Conservation (phyloP, 2,329 filamentous ascomycete genomes). For the Huntiella moniliformis region DNA sequence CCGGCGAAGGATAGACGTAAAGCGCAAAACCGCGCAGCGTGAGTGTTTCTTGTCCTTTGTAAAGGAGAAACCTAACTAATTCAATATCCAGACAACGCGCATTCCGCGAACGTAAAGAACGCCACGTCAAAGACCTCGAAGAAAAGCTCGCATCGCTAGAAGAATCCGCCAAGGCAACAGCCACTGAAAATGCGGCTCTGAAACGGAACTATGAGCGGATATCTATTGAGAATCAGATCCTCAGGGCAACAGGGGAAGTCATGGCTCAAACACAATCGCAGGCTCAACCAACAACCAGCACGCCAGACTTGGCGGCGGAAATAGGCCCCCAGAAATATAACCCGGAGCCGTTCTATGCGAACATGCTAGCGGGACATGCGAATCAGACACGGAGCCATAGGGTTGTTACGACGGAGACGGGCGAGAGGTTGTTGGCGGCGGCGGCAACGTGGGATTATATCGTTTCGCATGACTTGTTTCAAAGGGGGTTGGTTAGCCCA, state of each 20-base stretch:
- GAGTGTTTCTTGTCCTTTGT: constrained; percentile 18
- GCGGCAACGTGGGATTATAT: constrained; percentile 83
- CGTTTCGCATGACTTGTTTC: constrained; percentile 58
- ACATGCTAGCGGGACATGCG: constrained; percentile 39
- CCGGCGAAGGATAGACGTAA: constrained; percentile 40
- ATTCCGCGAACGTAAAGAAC: constrained; percentile 90
- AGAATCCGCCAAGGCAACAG: constrained; percentile 49
- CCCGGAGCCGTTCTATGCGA: constrained; percentile 52
- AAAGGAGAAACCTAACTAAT: neutral
- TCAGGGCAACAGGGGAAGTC: constrained; percentile 46
- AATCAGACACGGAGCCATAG: constrained; percentile 49
- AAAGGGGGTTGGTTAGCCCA: constrained; percentile 62
- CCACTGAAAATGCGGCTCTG: constrained; percentile 70
- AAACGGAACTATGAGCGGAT: constrained; percentile 69
- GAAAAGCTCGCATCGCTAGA: constrained; percentile 64
- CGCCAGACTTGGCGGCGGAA: no score
- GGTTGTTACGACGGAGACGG: constrained; percentile 45
- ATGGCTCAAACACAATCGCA: constrained; percentile 19
- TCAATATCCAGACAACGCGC: constrained; percentile 57
- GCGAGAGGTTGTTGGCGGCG: constrained; percentile 52
- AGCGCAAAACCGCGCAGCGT: constrained; percentile 44
- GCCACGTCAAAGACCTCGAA: constrained; percentile 77
- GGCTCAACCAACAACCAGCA: constrained; percentile 22
- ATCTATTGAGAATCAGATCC: constrained; percentile 79
- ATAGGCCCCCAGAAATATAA: constrained; percentile 49